A percentile compares a stretch with the other conserved stretches of the same genome.
phyloP scores from a whole-genome alignment of 257 asterid species.

The Solanum gracilifrons region DNA sequence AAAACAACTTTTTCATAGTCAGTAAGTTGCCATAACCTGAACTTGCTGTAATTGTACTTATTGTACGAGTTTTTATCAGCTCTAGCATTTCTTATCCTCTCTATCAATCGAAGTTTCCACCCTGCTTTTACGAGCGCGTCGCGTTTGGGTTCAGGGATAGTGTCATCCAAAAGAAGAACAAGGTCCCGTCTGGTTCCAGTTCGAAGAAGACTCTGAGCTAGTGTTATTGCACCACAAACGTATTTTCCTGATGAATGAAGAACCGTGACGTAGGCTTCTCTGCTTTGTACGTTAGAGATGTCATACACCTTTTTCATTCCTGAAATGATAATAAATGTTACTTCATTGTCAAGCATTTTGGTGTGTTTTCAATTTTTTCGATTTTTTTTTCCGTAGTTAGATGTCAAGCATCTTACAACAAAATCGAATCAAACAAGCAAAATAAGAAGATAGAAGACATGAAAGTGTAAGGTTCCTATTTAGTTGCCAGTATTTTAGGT shows the following conservation, averaged over 20 bases:
- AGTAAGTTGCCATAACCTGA: constrained; percentile 76
- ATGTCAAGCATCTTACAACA: not conserved
- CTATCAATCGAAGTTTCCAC: constrained; percentile 59
- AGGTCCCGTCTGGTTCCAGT: constrained; percentile 56
- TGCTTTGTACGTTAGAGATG: constrained; percentile 4
- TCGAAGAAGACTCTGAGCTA: constrained; percentile 62
- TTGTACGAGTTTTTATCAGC: constrained; percentile 64
- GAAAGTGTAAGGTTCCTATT: not conserved
- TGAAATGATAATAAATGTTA: not conserved
- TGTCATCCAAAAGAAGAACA: constrained; percentile 59
- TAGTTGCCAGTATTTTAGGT: not conserved
- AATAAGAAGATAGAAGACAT: not conserved
- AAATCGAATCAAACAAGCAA: not conserved
- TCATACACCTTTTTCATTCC: constrained; percentile 32
- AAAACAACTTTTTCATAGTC: constrained; percentile 66
- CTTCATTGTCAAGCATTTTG: not conserved
- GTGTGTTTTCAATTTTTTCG: not conserved
- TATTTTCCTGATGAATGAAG: constrained; percentile 67
- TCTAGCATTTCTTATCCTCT: constrained; percentile 64
- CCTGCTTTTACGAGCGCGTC: constrained; percentile 53
- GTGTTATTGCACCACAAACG: constrained; percentile 73
- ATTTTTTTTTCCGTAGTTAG: not conserved
- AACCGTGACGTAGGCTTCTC: constrained; percentile 73
- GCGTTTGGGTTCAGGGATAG: constrained; percentile 39
- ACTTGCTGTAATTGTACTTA: constrained; percentile 81